phyloP scores from a whole-genome alignment of 2,329 filamentous ascomycete species.

The Taxawa tesnikishii region DNA sequence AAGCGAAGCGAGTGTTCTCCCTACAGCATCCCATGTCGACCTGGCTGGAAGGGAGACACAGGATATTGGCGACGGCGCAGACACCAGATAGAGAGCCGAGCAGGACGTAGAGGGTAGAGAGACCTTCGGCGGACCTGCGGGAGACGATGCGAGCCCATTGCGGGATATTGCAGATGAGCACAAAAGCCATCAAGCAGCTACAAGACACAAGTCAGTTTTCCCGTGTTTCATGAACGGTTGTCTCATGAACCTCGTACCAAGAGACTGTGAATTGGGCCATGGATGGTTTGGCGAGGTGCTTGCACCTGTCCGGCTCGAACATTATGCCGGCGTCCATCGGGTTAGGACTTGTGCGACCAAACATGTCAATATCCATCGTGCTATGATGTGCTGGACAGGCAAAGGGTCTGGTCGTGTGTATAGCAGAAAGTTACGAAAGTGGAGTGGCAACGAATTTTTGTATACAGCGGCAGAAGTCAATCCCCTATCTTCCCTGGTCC shows the following conservation, averaged over 20 bases:
- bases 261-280: constrained; percentile 10
- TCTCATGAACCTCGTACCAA: constrained; percentile 7
- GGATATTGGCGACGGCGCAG: constrained; percentile 75
- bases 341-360: too few relatives aligned
- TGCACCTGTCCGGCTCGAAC: constrained; percentile 9
- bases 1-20: constrained; percentile 67
- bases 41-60: constrained; percentile 66
- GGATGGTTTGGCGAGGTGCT: constrained; percentile 9
- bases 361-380: too few relatives aligned
- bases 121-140: constrained; percentile 75
- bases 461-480: too few relatives aligned
- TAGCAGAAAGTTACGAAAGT: too few relatives aligned
- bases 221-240: neutral
- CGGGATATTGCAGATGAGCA: constrained; percentile 80
- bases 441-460: too few relatives aligned
- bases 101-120: constrained; percentile 83
- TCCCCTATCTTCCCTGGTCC: too few relatives aligned
- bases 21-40: constrained; percentile 73
- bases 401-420: too few relatives aligned
- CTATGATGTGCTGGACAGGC: too few relatives aligned
- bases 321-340: too few relatives aligned
- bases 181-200: constrained; percentile 66
- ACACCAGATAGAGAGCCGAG: constrained; percentile 81
- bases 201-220: constrained; percentile 6
- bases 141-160: constrained; percentile 83